A percentile compares a stretch with the other conserved stretches of the same genome.
Conservation (phyloP, 2,329 filamentous ascomycete species). For the Pestalotiopsis fici region DNA sequence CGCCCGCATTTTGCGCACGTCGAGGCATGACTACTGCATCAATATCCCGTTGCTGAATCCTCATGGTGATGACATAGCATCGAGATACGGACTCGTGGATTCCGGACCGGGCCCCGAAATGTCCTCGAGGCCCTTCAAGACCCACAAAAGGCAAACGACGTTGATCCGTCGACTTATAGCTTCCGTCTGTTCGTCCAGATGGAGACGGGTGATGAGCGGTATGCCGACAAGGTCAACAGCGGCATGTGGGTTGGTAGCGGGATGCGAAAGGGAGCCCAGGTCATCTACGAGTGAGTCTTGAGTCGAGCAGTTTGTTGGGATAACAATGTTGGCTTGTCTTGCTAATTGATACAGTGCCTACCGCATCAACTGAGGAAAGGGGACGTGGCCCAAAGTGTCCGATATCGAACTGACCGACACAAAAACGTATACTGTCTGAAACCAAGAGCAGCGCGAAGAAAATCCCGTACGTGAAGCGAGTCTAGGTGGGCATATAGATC, state of each 20-base stretch:
- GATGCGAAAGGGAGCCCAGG: constrained; percentile 15
- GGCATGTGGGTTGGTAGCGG: constrained; percentile 17
- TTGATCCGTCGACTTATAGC: constrained; percentile 13
- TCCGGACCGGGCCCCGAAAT: constrained; percentile 13
- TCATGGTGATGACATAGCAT: constrained; percentile 6
- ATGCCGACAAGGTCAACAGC: constrained; percentile 11
- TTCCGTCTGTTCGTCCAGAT: constrained; percentile 15
- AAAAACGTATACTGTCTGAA: too few species aligned
- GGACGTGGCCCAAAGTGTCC: too few species aligned
- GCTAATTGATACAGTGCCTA: background rate
- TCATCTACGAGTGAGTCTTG: constrained; percentile 18
- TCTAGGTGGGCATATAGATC: background rate
- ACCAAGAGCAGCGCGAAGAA: too few species aligned
- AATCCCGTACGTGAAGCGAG: too few species aligned
- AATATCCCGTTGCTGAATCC: too few species aligned
- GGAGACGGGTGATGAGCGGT: constrained; percentile 14
- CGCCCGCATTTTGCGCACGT: too few species aligned
- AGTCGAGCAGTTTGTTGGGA: too few species aligned
- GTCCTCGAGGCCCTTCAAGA: constrained; percentile 14
- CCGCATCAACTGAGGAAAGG: background rate
- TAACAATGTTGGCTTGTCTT: background rate
- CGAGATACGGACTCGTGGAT: constrained; percentile 14
- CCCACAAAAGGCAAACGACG: constrained; percentile 5
- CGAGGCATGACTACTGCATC: too few species aligned
- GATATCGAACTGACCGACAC: too few species aligned